Base-by-base conservation (phyloP, 1,284 basidiomycete species). In the Megacollybia platyphylla region DNA sequence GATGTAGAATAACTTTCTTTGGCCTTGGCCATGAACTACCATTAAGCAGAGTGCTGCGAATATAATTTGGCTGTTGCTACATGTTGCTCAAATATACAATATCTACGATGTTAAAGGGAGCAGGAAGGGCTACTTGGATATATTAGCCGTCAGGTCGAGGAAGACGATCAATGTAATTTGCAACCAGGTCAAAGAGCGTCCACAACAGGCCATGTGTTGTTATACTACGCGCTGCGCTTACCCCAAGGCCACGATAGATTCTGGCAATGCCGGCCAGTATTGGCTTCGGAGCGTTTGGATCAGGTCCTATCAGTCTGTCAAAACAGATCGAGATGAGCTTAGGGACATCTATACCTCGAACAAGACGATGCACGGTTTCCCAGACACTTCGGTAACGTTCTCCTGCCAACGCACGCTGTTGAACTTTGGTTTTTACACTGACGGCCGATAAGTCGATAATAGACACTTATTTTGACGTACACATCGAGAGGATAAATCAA, bases 361-460 rank as follows among this genome's bases (percentile, higher is more conserved):
- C 69, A 37, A 94, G 70, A 26, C 87, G 76, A 49, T 65, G 65
- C 43, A 92, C 69, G 5, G 91, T 90, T 59, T 85, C 79, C 55
- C 66, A 70, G 11, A 81, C 68, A 34, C 79, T 72, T 46, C 80
- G 74, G 49, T 78, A 73, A 37, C 67, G 70, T 49, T 82, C 75
- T 36, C 84, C 84, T 3, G 88, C 83, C 29, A 96, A 67, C 9
- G 87, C 80, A 42, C 91, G 79, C 54, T 92, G 84, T 57, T 96
- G 90, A 29, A 93, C 73, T 57, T 92, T 91, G 0, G 91, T 94
- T 65, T 96, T 96, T 44, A 94, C 87, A 42, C 90, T 87, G 52
- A 52, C 58, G 10, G 45, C 13, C 30, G 15, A 15, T 34, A 4
- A 34, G 15, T 34, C 5, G 20, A 24, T 15, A 24, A 24, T 24